Base-by-base conservation (phyloP, 2,329 filamentous ascomycete species). In the Dactylella cylindrospora region DNA sequence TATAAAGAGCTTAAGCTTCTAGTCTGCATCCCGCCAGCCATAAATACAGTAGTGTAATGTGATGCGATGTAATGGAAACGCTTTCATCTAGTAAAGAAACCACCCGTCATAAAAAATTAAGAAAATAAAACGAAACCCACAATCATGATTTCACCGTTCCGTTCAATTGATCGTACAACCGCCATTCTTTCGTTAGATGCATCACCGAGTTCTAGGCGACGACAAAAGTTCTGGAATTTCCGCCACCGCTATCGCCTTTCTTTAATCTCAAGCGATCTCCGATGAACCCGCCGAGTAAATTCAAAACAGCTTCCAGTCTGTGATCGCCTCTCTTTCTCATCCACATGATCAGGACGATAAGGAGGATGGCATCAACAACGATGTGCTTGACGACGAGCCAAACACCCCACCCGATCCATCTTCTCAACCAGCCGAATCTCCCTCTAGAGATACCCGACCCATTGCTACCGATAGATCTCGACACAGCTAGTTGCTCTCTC, bases 341-440 rank as follows among this genome's bases (percentile, higher is more conserved):
- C 80, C 84, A 90, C 3, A 89, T 68, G 33, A 91, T 71, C 28
- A 90, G 73, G 1, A 89, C 67, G 17, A 76, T 77, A 3, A 91
- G 71, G 2, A 89, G 73, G 22, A 85, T 75, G 9, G 84, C 71
- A 72, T 97, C 88, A 39, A 86, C 78, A 28, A 86, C 76, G 3
- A 93, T 68, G 70, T 96, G 88, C 71, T 89, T 88, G 28, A 85
- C 72, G 17, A 81, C 72, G 29, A 82, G 73, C 86, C 86, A 90
- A 0, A 85, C 71, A 2, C 85, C 68, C 80, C 88, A 88, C 31
- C 81, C 77, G 0, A 85, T 47, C 87, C 88, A 94, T 0, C 83
- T 79, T 41, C 82, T 78, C 19, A 86, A 72, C 49, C 80, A 84
- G 64, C 80, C 45, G 31, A 54, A 35, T 81, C 64, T 81, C 80